These are phyloP conservation scores for Calonectria hawksworthii DNA, from an alignment of 2,329 filamentous ascomycete species.

Conservation along the genomic window DNA sequence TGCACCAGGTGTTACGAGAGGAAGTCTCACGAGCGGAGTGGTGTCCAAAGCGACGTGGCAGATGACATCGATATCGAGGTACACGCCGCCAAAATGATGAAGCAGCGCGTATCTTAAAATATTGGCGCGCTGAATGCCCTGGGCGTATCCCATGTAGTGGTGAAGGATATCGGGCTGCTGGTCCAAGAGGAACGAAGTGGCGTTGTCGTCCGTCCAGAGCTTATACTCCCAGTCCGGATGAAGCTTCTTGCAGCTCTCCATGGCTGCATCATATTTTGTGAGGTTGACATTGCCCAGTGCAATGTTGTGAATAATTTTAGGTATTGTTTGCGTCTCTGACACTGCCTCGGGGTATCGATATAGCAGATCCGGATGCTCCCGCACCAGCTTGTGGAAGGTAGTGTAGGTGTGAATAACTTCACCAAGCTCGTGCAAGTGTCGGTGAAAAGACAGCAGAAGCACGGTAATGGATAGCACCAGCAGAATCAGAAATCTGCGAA, in stretches of 20 bases:
- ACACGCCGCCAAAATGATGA: neutral
- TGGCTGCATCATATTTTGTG: conserved; percentile 36
- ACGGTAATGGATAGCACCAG: neutral
- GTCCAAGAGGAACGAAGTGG: conserved; percentile 22
- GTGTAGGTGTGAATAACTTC: neutral
- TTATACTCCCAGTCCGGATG: conserved; percentile 40
- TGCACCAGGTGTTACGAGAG: neutral
- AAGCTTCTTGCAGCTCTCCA: conserved; percentile 35
- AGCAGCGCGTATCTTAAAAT: neutral
- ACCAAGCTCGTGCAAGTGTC: neutral
- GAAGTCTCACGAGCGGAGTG: neutral
- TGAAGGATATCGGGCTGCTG: neutral
- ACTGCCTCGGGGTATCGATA: neutral
- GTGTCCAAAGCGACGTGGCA: neutral
- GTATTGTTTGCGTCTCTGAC: neutral
- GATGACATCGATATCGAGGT: neutral
- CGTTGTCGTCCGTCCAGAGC: conserved; percentile 43
- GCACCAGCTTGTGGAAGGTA: conserved; percentile 8
- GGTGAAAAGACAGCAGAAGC: neutral
- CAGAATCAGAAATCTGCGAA: neutral
- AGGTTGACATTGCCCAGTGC: neutral
- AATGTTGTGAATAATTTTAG: neutral
- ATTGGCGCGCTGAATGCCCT: neutral
- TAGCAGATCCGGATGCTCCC: neutral
- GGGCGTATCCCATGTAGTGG: neutral